These are phyloP conservation scores for Coemansia sp. DNA, from an alignment of 192 early-diverging fungal species.

Conservation along the genomic window DNA sequence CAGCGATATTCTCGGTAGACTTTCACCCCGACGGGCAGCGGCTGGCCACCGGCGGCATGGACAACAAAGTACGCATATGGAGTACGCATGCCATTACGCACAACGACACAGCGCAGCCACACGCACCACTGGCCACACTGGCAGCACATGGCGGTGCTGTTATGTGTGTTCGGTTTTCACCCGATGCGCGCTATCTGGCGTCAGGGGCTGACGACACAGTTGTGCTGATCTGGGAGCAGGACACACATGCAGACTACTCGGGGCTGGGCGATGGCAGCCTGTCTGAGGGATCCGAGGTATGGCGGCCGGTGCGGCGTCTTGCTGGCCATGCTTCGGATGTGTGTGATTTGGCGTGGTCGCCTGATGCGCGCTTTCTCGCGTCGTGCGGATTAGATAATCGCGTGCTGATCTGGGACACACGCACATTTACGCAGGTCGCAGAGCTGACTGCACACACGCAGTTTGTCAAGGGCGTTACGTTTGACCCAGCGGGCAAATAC, in stretches of 20 bases:
- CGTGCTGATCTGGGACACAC: conserved; percentile 84
- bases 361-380: conserved; percentile 79
- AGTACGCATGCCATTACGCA: conserved; percentile 65
- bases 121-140: conserved; percentile 72
- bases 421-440: conserved; percentile 69
- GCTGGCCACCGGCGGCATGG: conserved; percentile 86
- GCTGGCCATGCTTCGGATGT: conserved; percentile 91
- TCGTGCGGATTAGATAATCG: conserved; percentile 85
- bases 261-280: conserved; percentile 14
- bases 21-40: conserved; percentile 79
- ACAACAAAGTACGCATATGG: conserved; percentile 91
- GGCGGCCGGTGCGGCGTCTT: conserved; percentile 71
- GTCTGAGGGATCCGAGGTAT: conserved; percentile 56
- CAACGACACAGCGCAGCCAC: conserved; percentile 28
- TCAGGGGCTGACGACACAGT: conserved; percentile 89
- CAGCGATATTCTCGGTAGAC: conserved; percentile 83
- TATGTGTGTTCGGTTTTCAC: conserved; percentile 82
- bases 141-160: conserved; percentile 60
- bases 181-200: conserved; percentile 69
- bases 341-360: conserved; percentile 89
- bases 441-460: conserved; percentile 71
- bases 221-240: conserved; percentile 88
- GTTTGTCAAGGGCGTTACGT: conserved; percentile 96
- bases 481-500: conserved; percentile 94
- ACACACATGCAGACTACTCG: conserved; percentile 47